Conservation (phyloP, 805 yeast species). For the Ogataea glucozyma region DNA sequence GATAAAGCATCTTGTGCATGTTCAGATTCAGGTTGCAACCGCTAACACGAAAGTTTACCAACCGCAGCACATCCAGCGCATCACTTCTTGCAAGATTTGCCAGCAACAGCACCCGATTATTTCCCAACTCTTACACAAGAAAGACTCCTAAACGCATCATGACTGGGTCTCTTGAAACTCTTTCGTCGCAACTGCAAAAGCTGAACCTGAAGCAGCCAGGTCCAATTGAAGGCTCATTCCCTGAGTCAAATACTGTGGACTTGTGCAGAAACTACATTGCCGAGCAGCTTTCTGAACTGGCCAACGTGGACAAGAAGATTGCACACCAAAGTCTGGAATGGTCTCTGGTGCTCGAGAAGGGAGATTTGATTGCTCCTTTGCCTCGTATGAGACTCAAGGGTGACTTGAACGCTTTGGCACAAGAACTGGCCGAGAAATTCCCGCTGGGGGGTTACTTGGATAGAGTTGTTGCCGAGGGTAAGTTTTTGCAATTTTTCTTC, state of each 20-base stretch:
- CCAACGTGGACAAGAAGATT: constrained; percentile 67
- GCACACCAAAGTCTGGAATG: constrained; percentile 87
- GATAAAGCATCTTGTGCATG: constrained; percentile 1
- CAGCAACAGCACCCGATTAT: constrained; percentile 2
- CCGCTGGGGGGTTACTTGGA: constrained; percentile 69
- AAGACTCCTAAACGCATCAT: constrained; percentile 17
- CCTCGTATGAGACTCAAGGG: constrained; percentile 89
- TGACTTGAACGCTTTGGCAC: constrained; percentile 72
- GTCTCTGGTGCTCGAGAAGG: constrained; percentile 83
- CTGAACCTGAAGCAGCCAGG: constrained; percentile 42
- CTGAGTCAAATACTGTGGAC: constrained; percentile 80
- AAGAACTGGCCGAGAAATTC: constrained; percentile 76
- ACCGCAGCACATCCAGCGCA: neutral
- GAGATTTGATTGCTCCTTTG: constrained; percentile 88
- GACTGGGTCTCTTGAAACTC: constrained; percentile 28
- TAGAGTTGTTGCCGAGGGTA: constrained; percentile 80
- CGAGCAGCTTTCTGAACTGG: constrained; percentile 67
- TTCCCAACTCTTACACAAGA: constrained; percentile 15
- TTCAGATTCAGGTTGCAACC: constrained; percentile 5
- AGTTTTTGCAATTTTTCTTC: constrained; percentile 88
- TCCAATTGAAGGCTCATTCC: constrained; percentile 59
- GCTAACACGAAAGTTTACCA: constrained; percentile 1
- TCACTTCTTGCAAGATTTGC: neutral
- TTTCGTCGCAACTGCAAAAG: constrained; percentile 27
- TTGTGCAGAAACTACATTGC: constrained; percentile 88